These are phyloP conservation scores for Diatrype stigma DNA, from an alignment of 2,329 filamentous ascomycete genomes.

Conservation along the genomic window DNA sequence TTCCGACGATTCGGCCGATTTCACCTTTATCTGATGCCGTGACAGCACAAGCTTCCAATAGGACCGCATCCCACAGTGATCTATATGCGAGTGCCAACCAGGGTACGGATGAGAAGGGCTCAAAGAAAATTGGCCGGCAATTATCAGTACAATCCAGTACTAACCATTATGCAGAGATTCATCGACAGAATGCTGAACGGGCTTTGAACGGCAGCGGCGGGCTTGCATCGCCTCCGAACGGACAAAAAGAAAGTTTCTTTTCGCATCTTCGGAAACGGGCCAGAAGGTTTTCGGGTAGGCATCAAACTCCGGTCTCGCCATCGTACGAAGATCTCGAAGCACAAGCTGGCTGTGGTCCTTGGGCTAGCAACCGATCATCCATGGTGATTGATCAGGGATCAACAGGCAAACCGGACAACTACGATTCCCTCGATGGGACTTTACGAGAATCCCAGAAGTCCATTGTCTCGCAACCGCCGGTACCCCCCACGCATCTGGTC, in stretches of 20 bases:
- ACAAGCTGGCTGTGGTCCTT: constrained; percentile 87
- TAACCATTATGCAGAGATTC: constrained; percentile 87
- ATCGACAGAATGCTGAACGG: constrained; percentile 86
- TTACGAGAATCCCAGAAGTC: constrained; percentile 50
- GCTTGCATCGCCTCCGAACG: constrained; percentile 70
- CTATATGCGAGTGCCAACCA: constrained; percentile 39
- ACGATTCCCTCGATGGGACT: constrained; percentile 58
- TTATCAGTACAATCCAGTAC: constrained; percentile 87
- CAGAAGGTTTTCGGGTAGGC: constrained; percentile 84
- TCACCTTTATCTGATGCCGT: constrained; percentile 95
- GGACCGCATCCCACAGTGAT: constrained; percentile 51
- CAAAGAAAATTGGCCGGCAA: constrained; percentile 93
- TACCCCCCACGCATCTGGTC: constrained; percentile 51
- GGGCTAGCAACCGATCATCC: constrained; percentile 80
- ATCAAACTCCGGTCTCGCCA: constrained; percentile 76
- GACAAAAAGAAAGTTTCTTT: constrained; percentile 94
- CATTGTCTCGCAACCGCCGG: constrained; percentile 41
- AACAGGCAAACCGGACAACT: constrained; percentile 49
- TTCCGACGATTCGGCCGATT: constrained; percentile 90
- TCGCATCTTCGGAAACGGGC: constrained; percentile 94
- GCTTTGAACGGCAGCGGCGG: constrained; percentile 79
- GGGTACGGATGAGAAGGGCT: constrained; percentile 56
- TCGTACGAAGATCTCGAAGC: constrained; percentile 84
- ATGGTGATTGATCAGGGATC: constrained; percentile 65
- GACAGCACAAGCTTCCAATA: constrained; percentile 77